Evolutionary conservation across 805 yeast species (phyloP), one percentile per base, ranked within the genome.

Genomic region (Nakazawaea ishiwadae): DNA sequence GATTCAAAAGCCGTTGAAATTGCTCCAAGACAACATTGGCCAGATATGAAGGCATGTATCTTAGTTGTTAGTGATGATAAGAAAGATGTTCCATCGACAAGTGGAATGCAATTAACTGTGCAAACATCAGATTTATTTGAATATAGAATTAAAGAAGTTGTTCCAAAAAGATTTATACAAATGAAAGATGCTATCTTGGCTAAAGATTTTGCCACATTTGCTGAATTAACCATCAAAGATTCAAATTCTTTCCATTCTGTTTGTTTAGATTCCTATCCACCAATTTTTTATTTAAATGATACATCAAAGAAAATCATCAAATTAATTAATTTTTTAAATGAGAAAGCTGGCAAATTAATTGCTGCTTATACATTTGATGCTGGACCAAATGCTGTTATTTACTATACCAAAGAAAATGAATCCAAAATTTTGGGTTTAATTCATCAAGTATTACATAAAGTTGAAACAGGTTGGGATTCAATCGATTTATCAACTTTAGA

Each of bases 291-390:
- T 63, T 66, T 90, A 65, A 91, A 86, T 58, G 98, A 91, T 60
- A 85, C 93, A 6, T 89, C 96, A 5, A 84, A 84, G 52, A 80
- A 79, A 40, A 77, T 88, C 54, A 83, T 90, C 49, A 84, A 83
- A 52, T 68, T 86, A 38, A 75, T 89, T 36, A 95, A 93, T 62
- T 66, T 71, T 42, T 77, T 93, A 59, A 93, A 93, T 58, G 81
- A 73, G 49, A 50, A 60, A 4, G 80, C 75, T 27, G 86, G 84
- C 39, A 69, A 75, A 54, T 73, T 74, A 10, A 73, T 91, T 42
- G 99, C 96, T 10, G 98, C 98, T 29, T 93, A 93, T 64, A 93
- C 99, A 1, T 93, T 84, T 57, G 99, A 93, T 63, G 99, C 99
- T 24, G 99, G 99, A 58, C 99, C 99, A 63, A 93, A 93, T 65